phyloP scores from a whole-genome alignment of 2,329 filamentous ascomycete genomes.

The Tolypocladium guangdongense region DNA sequence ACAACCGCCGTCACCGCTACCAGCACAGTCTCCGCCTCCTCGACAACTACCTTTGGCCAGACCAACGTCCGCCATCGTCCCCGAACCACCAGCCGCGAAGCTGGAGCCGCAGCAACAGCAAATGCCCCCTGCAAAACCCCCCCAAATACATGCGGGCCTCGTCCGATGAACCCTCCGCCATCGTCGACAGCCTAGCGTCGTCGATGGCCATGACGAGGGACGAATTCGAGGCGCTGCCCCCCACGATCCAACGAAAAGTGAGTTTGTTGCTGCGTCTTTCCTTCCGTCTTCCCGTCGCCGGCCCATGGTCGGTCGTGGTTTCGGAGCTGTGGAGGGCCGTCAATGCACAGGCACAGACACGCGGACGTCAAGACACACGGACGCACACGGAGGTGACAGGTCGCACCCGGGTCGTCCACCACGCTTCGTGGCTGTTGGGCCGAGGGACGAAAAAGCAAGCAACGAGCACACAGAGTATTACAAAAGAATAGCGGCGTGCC shows the following conservation, averaged over 20 bases:
- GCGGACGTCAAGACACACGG: not conserved
- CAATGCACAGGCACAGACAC: not conserved
- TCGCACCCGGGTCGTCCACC: not conserved
- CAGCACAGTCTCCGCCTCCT: not conserved
- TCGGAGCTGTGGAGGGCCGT: not conserved
- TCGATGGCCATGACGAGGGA: conserved; percentile 22
- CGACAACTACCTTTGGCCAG: not conserved
- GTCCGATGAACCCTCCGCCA: conserved; percentile 10
- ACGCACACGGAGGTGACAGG: not conserved
- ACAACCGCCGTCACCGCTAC: conserved; percentile 3
- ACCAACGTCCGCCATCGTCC: conserved; percentile 1
- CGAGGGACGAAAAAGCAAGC: not conserved
- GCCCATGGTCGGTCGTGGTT: not conserved
- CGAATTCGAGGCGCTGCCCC: conserved; percentile 41
- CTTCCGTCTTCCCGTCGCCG: conserved; percentile 1
- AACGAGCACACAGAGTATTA: not conserved
- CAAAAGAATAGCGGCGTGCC: not conserved
- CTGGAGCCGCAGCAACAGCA: conserved; percentile 10
- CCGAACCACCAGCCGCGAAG: conserved; percentile 8
- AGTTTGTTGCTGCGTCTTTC: conserved; percentile 19
- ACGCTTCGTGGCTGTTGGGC: not conserved
- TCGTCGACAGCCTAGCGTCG: conserved; percentile 12
- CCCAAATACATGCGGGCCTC: conserved; percentile 12
- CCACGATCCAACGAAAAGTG: conserved; percentile 46
- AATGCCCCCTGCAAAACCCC: conserved; percentile 8